A percentile compares a stretch with the other conserved stretches of the same genome.
These are phyloP conservation scores for Rhodotorula graminis DNA, from an alignment of 768 basidiomycete species.

Conservation along the genomic window DNA sequence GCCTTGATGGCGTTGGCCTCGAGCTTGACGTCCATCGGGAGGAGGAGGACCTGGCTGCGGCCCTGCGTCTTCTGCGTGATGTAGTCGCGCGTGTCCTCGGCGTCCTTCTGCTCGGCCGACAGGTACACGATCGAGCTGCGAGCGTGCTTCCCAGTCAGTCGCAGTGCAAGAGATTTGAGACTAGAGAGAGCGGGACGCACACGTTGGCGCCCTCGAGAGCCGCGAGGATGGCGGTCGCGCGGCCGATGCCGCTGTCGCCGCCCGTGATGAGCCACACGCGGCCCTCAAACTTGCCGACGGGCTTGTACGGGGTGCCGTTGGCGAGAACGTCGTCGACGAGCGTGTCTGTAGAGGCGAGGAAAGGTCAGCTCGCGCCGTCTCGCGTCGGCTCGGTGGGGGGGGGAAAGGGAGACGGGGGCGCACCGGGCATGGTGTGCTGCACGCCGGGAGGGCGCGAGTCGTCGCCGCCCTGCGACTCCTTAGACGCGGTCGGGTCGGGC, in stretches of 20 bases:
- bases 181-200: background rate
- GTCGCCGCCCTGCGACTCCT: conserved; percentile 27
- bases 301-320: conserved; percentile 53
- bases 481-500: conserved; percentile 2
- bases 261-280: conserved; percentile 54
- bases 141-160: background rate
- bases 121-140: conserved; percentile 45
- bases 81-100: conserved; percentile 47
- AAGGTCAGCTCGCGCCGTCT: background rate
- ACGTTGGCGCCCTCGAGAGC: conserved; percentile 49
- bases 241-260: conserved; percentile 53
- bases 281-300: conserved; percentile 53
- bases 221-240: conserved; percentile 51
- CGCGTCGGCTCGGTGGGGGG: no score
- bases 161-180: no score
- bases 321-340: conserved; percentile 50
- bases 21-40: conserved; percentile 50
- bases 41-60: conserved; percentile 46
- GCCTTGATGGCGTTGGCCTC: conserved; percentile 46
- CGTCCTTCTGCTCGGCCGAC: conserved; percentile 51
- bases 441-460: conserved; percentile 29
- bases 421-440: conserved; percentile 23
- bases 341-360: conserved; percentile 1
- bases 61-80: conserved; percentile 51
- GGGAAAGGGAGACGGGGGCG: background rate